Conservation (phyloP, 2,329 filamentous ascomycete genomes). For the Chaetoscypha palmicola region DNA sequence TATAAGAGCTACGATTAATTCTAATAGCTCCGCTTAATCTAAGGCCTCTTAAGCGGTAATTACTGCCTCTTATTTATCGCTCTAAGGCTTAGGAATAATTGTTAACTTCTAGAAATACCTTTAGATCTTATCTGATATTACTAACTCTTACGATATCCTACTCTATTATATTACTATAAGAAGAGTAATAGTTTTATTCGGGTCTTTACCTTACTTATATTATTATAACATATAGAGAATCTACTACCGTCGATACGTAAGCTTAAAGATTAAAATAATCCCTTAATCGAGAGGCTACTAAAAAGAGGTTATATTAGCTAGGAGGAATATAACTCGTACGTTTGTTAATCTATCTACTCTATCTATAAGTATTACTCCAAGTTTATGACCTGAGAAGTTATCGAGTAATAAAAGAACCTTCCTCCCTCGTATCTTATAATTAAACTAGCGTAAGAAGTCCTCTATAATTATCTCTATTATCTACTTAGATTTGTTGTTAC, state of each 20-base stretch:
- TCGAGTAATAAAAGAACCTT: conserved; percentile 3
- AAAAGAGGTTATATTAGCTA: neutral
- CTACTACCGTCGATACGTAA: conserved; percentile 2
- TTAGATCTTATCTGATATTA: neutral
- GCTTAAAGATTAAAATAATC: conserved; percentile 5
- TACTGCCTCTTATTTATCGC: no score
- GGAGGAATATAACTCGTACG: neutral
- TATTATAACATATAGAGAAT: conserved; percentile 2
- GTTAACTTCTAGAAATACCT: conserved; percentile 4
- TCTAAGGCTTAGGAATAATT: no score
- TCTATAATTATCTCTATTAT: conserved; percentile 5
- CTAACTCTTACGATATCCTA: neutral
- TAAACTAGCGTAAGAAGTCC: conserved; percentile 5
- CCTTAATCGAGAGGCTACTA: conserved; percentile 5
- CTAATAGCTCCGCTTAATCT: neutral
- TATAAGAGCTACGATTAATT: neutral
- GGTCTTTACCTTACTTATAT: conserved; percentile 2
- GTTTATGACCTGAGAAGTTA: conserved; percentile 4
- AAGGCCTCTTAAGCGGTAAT: no score
- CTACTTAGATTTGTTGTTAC: conserved; percentile 8
- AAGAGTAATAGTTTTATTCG: conserved; percentile 6
- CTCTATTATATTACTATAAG: conserved; percentile 9
- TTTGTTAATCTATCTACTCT: neutral
- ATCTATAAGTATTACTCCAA: neutral
- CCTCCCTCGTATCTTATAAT: conserved; percentile 6